These are phyloP conservation scores for Sicyos baderoa DNA, from an alignment of 306 rosid species.

Conservation along the genomic window DNA sequence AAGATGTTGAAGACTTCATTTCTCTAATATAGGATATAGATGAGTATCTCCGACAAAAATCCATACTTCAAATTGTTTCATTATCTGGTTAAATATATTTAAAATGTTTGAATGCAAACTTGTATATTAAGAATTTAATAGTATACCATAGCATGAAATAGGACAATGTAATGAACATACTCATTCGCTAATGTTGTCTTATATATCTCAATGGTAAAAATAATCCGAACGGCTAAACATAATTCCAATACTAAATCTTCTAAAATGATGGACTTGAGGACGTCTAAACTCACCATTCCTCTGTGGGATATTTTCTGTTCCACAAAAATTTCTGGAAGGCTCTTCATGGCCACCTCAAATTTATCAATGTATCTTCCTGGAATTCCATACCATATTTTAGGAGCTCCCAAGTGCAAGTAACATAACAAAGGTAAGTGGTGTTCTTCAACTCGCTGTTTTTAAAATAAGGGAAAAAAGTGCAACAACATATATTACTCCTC, in stretches of 20 bases:
- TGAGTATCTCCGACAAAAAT: not conserved
- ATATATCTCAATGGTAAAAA: not conserved
- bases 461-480: slow-evolving; percentile 7
- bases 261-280: slow-evolving; percentile 7
- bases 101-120: not conserved
- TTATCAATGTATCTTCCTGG: slow-evolving; percentile 41
- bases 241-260: slow-evolving; percentile 4
- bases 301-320: slow-evolving; percentile 28
- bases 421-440: slow-evolving; percentile 58
- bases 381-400: slow-evolving; percentile 67
- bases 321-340: slow-evolving; percentile 27
- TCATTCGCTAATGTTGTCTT: not conserved
- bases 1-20: too few relatives aligned
- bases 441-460: slow-evolving; percentile 68
- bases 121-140: not conserved
- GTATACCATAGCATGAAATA: not conserved
- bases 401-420: slow-evolving; percentile 71
- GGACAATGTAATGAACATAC: not conserved
- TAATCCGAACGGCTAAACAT: not conserved
- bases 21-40: too few relatives aligned
- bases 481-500: not conserved
- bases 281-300: slow-evolving; percentile 47
- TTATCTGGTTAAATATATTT: not conserved
- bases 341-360: slow-evolving; percentile 43
- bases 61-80: not conserved